Base-by-base conservation (phyloP, 1,139 yeast genomes). In the Saccharomyces hybrid region DNA sequence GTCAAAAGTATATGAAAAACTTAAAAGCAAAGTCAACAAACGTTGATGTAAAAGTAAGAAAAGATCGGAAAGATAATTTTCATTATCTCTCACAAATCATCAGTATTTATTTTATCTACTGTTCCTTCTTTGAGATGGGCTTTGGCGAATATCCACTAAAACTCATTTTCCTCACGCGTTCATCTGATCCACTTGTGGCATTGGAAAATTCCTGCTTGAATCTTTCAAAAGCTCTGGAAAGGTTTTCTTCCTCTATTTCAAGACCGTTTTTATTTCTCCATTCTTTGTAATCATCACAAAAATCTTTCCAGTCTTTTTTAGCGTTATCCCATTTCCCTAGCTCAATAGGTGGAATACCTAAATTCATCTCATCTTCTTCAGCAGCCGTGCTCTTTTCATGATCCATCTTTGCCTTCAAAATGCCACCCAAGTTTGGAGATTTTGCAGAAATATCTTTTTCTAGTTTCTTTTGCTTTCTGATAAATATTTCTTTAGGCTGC, bases 211-310 rank as follows among this genome's bases (percentile, higher is more conserved):
- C 90, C 9, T 66, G 65, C n/a, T 80, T 76, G 59, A 85, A 77
- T 52, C 78, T 78, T 23, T 71, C 70, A 63, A 83, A 77, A 1
- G 88, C 89, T 54, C 74, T 75, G 58, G 72, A 77, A 57, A 85
- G 70, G 3, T 81, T 83, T 31, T 76, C 78, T 52, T 80, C 76
- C 63, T 84, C 75, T 32, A 68, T 64, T 54, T 69, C 71, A 1
- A 71, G 57, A 47, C 75, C 75, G 16, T 73, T 65, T 47, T 67
- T 62, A 34, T 65, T 61, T 54, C 72, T 70, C 79, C 80, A 76
- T 48, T 74, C 73, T 20, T 70, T 67, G 53, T 76, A 67, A 51
- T 78, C 80, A 34, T 69, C 62, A 48, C 72, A 63, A 48, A 78
- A 68, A 27, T 74, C 74, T 20, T 73, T 73, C 59, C 79, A 74